A percentile compares a stretch with the other conserved stretches of the same genome.
phyloP scores from a whole-genome alignment of 1,139 yeast species.

The Spathaspora sp. region DNA sequence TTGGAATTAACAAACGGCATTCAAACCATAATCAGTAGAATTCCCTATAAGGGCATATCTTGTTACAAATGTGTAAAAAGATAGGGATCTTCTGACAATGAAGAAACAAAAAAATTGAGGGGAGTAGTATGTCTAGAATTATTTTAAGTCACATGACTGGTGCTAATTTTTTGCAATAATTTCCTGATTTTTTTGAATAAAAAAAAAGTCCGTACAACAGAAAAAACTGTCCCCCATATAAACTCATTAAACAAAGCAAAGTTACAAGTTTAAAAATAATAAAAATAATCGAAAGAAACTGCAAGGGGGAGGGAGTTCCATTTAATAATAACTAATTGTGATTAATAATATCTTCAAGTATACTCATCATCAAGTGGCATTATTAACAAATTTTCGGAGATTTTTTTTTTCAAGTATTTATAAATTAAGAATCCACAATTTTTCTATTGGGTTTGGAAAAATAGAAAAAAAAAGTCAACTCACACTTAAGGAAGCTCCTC shows the following conservation, averaged over 20 bases:
- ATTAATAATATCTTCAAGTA: background rate
- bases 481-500: background rate
- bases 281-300: background rate
- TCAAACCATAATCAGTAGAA: too few relatives aligned
- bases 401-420: background rate
- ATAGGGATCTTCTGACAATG: too few relatives aligned
- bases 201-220: background rate
- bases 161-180: conserved; percentile 4
- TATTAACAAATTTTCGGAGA: background rate
- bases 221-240: background rate
- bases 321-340: background rate
- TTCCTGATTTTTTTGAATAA: background rate
- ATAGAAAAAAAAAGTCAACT: background rate
- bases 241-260: conserved; percentile 1
- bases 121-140: background rate
- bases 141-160: conserved; percentile 5
- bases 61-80: conserved; percentile 2
- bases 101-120: background rate
- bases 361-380: background rate
- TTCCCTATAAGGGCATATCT: too few relatives aligned
- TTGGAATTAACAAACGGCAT: too few relatives aligned
- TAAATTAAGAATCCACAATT: conserved; percentile 2
- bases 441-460: background rate
- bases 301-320: background rate
- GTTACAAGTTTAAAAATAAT: background rate